phyloP scores from a whole-genome alignment of 768 basidiomycete species.

The Pleurotus djamor region DNA sequence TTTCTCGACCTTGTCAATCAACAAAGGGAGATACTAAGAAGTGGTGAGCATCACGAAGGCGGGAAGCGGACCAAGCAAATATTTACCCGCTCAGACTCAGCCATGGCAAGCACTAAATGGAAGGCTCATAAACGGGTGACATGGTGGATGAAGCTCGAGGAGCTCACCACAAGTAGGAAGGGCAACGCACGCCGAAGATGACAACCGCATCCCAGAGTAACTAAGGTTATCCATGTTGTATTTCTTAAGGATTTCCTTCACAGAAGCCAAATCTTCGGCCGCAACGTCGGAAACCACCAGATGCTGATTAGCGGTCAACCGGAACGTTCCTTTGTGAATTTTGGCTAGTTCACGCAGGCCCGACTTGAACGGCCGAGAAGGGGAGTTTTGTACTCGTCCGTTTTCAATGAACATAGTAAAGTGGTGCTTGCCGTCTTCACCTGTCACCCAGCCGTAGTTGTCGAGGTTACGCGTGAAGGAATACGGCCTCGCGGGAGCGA shows the following conservation, averaged over 20 bases:
- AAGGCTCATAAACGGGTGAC: background rate
- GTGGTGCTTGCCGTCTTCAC: constrained; percentile 86
- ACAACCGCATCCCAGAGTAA: constrained; percentile 76
- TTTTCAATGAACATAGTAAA: constrained; percentile 97
- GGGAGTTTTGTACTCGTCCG: constrained; percentile 94
- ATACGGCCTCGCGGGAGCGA: constrained; percentile 74
- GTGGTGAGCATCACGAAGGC: background rate
- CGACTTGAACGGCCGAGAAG: constrained; percentile 87
- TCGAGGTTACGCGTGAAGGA: constrained; percentile 88
- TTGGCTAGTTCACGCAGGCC: constrained; percentile 91
- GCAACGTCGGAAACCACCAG: constrained; percentile 83
- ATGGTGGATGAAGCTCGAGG: background rate
- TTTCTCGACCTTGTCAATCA: constrained; percentile 93
- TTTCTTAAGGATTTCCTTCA: constrained; percentile 76
- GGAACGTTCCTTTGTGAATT: constrained; percentile 91
- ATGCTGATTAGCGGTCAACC: constrained; percentile 95
- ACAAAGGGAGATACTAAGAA: constrained; percentile 80
- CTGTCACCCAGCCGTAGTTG: constrained; percentile 93
- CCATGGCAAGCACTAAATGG: constrained; percentile 37
- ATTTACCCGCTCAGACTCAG: constrained; percentile 53
- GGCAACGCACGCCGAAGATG: constrained; percentile 94
- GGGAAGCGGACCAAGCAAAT: background rate
- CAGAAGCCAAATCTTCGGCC: constrained; percentile 65
- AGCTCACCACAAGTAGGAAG: constrained; percentile 87
- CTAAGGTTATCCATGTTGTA: constrained; percentile 90